Conservation (phyloP, 2,329 filamentous ascomycete genomes). For the Colletotrichum paranaense region DNA sequence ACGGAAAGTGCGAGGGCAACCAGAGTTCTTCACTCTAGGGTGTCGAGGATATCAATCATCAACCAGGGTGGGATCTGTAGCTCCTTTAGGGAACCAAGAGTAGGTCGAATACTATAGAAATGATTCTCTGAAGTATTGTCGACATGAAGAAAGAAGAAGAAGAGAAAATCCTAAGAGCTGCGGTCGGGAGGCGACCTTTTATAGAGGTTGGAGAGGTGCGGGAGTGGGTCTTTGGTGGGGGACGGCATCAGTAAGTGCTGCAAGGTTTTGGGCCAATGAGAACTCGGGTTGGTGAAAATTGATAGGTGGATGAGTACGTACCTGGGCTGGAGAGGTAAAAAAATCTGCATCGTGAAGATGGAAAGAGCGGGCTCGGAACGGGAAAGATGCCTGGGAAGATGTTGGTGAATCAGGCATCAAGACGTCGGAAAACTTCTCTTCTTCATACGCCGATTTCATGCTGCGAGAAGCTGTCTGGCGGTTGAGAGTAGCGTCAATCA, state of each 20-base stretch:
- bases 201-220: background rate
- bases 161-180: constrained; percentile 21
- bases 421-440: background rate
- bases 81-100: constrained; percentile 94
- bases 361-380: background rate
- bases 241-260: constrained; percentile 13
- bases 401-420: background rate
- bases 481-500: background rate
- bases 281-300: background rate
- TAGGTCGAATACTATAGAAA: constrained; percentile 97
- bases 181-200: background rate
- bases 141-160: constrained; percentile 33
- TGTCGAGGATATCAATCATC: constrained; percentile 91
- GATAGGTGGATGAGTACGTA: constrained; percentile 4
- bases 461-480: background rate
- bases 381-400: background rate
- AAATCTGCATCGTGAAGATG: constrained; percentile 7
- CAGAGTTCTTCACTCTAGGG: constrained; percentile 85
- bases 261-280: constrained; percentile 13
- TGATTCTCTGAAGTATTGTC: constrained; percentile 74
- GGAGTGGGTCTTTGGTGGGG: constrained; percentile 6
- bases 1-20: constrained; percentile 70
- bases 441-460: background rate
- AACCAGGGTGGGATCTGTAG: constrained; percentile 95
- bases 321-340: background rate